Evolutionary conservation across 129 eudicot species (phyloP).

Genomic region (Daucus carota): DH1_v3.0 NC_030386.2:31643501-31644000

Average conservation of each 20-base stretch:
- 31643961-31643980: slow-evolving; percentile 1
- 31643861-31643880: neutral
- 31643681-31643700: neutral
- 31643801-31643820: neutral
- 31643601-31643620: neutral
- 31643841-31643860: neutral
- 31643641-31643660: neutral
- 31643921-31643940: neutral
- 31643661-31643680: neutral
- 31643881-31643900: neutral
- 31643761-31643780: neutral
- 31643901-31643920: neutral
- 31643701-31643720: neutral
- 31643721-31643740: neutral
- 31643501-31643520: neutral
- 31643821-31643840: neutral
- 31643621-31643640: neutral
- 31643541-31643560: neutral
- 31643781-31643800: neutral
- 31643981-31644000: neutral
- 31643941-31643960: neutral
- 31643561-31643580: neutral
- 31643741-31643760: neutral
- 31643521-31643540: neutral
- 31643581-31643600: neutral